A percentile compares a stretch with the other conserved stretches of the same genome.
phyloP scores from a whole-genome alignment of 257 asterid genomes.

The Catharanthus roseus region DNA sequence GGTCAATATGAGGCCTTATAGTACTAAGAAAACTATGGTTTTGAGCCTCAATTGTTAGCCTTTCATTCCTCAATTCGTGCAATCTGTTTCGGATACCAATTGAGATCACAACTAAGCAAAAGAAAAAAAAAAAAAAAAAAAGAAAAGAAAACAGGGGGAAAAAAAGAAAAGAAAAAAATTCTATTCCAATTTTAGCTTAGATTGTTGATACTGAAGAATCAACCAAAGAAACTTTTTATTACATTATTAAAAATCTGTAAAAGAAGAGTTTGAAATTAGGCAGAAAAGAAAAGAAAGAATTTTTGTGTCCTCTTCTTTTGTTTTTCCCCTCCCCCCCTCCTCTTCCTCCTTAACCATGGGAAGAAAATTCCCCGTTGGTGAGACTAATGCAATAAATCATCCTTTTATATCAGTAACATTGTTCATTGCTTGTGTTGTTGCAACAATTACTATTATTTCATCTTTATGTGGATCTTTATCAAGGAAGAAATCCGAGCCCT shows the following conservation, averaged over 20 bases:
- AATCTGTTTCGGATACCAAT: slow-evolving; percentile 30
- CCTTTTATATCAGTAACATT: slow-evolving; percentile 20
- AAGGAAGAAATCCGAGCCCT: slow-evolving; percentile 25
- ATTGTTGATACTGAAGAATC: not conserved
- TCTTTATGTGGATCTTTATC: slow-evolving; percentile 50
- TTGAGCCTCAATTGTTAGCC: slow-evolving; percentile 28
- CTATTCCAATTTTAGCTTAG: not conserved
- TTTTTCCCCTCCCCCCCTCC: not conserved
- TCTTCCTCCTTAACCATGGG: slow-evolving; percentile 35
- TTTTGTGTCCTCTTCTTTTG: not conserved
- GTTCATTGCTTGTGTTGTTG: slow-evolving; percentile 26
- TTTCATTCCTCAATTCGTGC: slow-evolving; percentile 37
- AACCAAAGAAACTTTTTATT: not conserved
- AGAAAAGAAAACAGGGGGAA: too few species aligned
- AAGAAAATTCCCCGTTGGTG: slow-evolving; percentile 36
- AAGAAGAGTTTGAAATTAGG: not conserved
- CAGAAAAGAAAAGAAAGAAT: not conserved
- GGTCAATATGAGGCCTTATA: not conserved
- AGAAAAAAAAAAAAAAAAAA: not conserved
- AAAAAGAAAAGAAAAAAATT: not conserved
- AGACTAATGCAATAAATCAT: slow-evolving; percentile 18
- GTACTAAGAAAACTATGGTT: slow-evolving; percentile 2
- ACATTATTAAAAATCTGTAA: not conserved
- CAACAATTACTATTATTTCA: slow-evolving; percentile 37
- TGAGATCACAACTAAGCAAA: slow-evolving; percentile 4